phyloP scores from a whole-genome alignment of 768 basidiomycete species.

The Lactifluus subvellereus region DNA sequence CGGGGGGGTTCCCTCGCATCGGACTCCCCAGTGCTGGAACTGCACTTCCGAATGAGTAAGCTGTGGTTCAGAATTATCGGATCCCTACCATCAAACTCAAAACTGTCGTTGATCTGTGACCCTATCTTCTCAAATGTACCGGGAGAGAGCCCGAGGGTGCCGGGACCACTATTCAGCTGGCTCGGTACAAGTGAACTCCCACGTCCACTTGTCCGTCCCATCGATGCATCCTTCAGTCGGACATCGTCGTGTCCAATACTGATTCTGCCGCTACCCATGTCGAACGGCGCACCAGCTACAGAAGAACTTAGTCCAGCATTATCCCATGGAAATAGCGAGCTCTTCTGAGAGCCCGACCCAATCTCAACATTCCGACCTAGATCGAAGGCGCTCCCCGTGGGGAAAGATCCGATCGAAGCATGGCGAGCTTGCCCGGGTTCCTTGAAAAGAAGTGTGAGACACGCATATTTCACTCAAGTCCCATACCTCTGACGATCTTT shows the following conservation, averaged over 20 bases:
- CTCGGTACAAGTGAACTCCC: constrained; percentile 45
- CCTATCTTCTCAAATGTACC: constrained; percentile 33
- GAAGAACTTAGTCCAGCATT: constrained; percentile 65
- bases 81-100: constrained; percentile 57
- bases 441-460: constrained; percentile 34
- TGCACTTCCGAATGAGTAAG: constrained; percentile 13
- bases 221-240: constrained; percentile 47
- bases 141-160: constrained; percentile 47
- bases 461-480: background rate
- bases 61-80: constrained; percentile 17
- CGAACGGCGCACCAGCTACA: constrained; percentile 35
- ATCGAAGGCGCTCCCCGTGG: constrained; percentile 44
- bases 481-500: constrained; percentile 57
- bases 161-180: constrained; percentile 29
- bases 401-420: constrained; percentile 52
- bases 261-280: constrained; percentile 38
- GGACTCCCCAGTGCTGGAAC: constrained; percentile 30
- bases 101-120: constrained; percentile 51
- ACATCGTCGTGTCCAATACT: constrained; percentile 50
- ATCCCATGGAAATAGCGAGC: constrained; percentile 79
- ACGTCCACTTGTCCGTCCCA: constrained; percentile 40
- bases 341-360: constrained; percentile 53
- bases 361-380: constrained; percentile 35
- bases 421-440: constrained; percentile 83
- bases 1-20: constrained; percentile 33